These are phyloP conservation scores for Trypanosomatidae sp. DNA, from an alignment of 208 protist genomes.

Conservation along the genomic window DNA sequence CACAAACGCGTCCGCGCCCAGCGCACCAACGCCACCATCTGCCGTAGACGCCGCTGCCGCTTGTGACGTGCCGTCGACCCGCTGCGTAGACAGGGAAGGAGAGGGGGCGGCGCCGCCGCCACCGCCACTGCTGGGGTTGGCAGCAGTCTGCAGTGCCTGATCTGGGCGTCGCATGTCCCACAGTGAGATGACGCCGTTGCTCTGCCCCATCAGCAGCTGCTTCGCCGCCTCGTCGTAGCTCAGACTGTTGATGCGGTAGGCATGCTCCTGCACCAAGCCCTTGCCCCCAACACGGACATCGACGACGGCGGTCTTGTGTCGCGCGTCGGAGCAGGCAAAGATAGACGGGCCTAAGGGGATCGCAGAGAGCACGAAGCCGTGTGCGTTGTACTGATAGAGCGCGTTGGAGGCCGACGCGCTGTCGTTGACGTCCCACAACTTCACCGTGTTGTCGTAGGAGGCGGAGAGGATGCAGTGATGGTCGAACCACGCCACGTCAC, in stretches of 20 bases:
- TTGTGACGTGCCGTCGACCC: background rate
- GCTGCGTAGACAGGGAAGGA: conserved; percentile 10
- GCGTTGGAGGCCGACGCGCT: conserved; percentile 31
- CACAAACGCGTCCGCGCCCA: too few relatives aligned
- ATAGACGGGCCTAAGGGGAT: conserved; percentile 68
- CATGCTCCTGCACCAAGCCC: conserved; percentile 56
- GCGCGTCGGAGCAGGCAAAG: conserved; percentile 81
- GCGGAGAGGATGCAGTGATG: conserved; percentile 65
- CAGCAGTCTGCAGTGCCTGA: conserved; percentile 39
- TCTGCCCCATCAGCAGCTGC: conserved; percentile 81
- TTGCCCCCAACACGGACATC: conserved; percentile 52
- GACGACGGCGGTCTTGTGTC: conserved; percentile 67
- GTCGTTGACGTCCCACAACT: conserved; percentile 77
- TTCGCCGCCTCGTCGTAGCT: conserved; percentile 52
- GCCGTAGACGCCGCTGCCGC: background rate
- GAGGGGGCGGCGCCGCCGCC: background rate
- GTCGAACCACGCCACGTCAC: conserved; percentile 80
- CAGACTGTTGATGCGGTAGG: conserved; percentile 76
- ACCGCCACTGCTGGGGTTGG: background rate
- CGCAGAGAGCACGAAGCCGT: conserved; percentile 75
- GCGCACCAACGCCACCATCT: background rate
- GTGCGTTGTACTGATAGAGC: conserved; percentile 54
- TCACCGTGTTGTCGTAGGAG: conserved; percentile 85
- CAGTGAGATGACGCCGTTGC: conserved; percentile 68
- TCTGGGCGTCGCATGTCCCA: conserved; percentile 81